A percentile compares a stretch with the other conserved stretches of the same genome.
phyloP scores from a whole-genome alignment of 2,329 filamentous ascomycete genomes.

The Arachnopeziza araneosa region DNA sequence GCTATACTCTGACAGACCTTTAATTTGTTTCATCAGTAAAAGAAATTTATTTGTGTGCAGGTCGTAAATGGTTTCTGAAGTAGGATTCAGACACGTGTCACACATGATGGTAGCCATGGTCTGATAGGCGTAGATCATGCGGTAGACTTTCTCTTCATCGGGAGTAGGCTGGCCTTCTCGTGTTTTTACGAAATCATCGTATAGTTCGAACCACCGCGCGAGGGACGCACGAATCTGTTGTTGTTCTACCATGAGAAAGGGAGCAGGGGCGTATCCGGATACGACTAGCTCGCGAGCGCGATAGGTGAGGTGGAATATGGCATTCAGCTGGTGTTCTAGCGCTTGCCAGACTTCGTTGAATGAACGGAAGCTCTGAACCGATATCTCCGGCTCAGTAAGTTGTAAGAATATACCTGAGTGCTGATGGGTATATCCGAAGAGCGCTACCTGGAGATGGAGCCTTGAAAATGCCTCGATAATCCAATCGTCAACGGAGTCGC shows the following conservation, averaged over 20 bases:
- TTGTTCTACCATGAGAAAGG: slow-evolving; percentile 3
- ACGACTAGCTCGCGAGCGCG: slow-evolving; percentile 8
- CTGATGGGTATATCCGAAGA: slow-evolving; percentile 24
- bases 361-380: slow-evolving; percentile 20
- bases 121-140: slow-evolving; percentile 36
- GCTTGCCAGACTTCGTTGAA: slow-evolving; percentile 19
- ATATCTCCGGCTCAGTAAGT: slow-evolving; percentile 3
- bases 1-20: not conserved
- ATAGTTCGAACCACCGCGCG: slow-evolving; percentile 7
- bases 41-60: slow-evolving; percentile 30
- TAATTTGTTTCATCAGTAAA: slow-evolving; percentile 27
- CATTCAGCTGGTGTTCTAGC: slow-evolving; percentile 12
- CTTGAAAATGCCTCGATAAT: slow-evolving; percentile 38
- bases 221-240: slow-evolving; percentile 4
- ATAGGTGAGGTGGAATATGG: slow-evolving; percentile 16
- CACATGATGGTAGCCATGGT: slow-evolving; percentile 40
- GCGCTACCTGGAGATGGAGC: slow-evolving; percentile 27
- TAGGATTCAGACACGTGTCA: slow-evolving; percentile 29
- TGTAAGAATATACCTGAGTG: slow-evolving; percentile 11
- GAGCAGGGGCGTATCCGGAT: not conserved
- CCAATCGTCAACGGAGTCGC: slow-evolving; percentile 36
- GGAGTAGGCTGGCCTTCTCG: not conserved
- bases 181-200: slow-evolving; percentile 2
- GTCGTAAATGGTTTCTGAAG: slow-evolving; percentile 36
- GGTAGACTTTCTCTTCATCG: slow-evolving; percentile 14